Evolutionary conservation across 2,329 filamentous ascomycete species (phyloP), one percentile per base, ranked within the genome.

Genomic region (Ramularia collo-cygni): DNA sequence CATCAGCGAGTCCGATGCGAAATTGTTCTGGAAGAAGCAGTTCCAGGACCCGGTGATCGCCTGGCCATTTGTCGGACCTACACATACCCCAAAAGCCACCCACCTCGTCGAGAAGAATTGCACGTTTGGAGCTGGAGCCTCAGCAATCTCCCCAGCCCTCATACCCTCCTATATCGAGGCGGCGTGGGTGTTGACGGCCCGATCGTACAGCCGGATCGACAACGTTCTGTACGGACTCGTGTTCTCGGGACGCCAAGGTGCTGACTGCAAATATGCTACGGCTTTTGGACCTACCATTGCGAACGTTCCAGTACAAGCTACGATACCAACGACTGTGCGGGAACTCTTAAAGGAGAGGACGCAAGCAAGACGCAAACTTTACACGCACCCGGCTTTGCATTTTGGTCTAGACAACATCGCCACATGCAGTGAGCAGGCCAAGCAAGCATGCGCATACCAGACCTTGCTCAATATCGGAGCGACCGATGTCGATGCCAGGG

Each of bases 271-370:
- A n/a, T 12, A 29, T 12, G 16, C 16, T 17, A 35, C 32, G 3
- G 19, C 32, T 13, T 14, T 24, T 19, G 32, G 32, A 55, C 0
- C 49, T 14, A 2, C 56, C 48, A 0, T 75, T 62, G 2, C 14
- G 26, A 37, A 12, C 24, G 35, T 37, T 37, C 28, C 35, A 18
- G 26, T 19, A 37, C 21, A 26, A 37, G 24, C 35, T 16, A 17
- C 35, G n/a, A 37, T 26, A 17, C 26, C 28, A 5, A 29, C 28
- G 4, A 29, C 28, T 4, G 28, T 29, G 28, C 28, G 28, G 10
- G 28, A 29, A 29, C 28, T 29, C 28, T 29, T 29, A 14, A 29
- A 29, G 28, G 28, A 29, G 28, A 29, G 28, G 28, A 29, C 28
- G 28, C 28, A 29, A 29, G 28, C 28, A 4, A 29, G 28, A 14